phyloP scores from a whole-genome alignment of 2,329 filamentous ascomycete genomes.

The Botryotinia convoluta region DNA sequence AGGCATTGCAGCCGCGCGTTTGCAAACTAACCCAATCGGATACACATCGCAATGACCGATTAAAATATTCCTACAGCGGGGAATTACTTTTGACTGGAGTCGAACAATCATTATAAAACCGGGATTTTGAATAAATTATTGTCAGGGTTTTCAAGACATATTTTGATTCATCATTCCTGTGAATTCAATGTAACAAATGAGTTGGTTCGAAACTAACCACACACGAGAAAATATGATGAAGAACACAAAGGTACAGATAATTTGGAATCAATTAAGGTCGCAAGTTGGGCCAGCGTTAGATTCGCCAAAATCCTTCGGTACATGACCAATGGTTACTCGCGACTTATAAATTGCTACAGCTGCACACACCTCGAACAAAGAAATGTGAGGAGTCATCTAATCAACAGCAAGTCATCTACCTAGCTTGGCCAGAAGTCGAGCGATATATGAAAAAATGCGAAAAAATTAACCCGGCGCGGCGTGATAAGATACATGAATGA shows the following conservation, averaged over 20 bases:
- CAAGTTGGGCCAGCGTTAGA: background rate
- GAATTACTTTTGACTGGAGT: background rate
- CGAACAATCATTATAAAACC: background rate
- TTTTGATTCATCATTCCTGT: background rate
- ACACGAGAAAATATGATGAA: background rate
- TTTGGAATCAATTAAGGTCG: background rate
- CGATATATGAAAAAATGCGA: background rate
- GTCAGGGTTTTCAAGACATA: background rate
- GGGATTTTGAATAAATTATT: background rate
- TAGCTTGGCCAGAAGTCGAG: background rate
- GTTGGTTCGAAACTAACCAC: background rate
- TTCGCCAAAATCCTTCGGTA: background rate
- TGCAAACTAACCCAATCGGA: background rate
- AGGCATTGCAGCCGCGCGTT: slow-evolving; percentile 6
- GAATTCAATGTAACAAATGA: background rate
- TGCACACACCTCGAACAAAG: background rate
- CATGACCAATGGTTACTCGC: background rate
- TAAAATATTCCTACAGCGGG: background rate
- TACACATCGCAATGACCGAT: background rate
- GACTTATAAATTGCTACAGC: background rate
- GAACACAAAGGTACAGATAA: background rate
- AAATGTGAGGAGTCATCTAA: background rate
- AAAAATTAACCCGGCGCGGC: background rate
- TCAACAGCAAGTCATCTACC: background rate
- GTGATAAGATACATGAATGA: background rate